phyloP scores from a whole-genome alignment of 1,284 basidiomycete genomes.

The Cutaneotrichosporon daszewskae region DNA sequence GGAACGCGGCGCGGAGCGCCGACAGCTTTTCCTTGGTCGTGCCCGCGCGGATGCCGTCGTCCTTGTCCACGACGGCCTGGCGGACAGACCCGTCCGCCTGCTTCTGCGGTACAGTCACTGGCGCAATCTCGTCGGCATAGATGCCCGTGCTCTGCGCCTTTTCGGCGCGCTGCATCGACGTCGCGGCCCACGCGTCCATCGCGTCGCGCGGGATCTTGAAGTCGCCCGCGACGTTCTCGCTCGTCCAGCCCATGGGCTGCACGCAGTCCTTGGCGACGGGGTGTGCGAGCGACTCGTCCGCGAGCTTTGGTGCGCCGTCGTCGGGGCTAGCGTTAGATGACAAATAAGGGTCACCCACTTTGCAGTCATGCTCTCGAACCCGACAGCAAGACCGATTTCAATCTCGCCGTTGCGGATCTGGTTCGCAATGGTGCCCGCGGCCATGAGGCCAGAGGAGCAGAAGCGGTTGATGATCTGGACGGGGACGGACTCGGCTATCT shows the following conservation, averaged over 20 bases:
- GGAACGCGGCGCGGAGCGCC: conserved; percentile 92
- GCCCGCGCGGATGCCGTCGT: conserved; percentile 89
- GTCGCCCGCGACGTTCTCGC: conserved; percentile 85
- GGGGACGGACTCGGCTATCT: conserved; percentile 48
- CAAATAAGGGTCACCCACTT: conserved; percentile 37
- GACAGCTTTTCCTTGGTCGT: conserved; percentile 78
- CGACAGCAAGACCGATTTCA: conserved; percentile 86
- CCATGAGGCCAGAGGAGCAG: conserved; percentile 85
- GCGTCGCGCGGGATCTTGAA: conserved; percentile 74
- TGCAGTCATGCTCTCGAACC: conserved; percentile 89
- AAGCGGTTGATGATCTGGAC: conserved; percentile 91
- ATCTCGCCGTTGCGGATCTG: conserved; percentile 79
- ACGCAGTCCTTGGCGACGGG: conserved; percentile 84
- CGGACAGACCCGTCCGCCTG: conserved; percentile 56
- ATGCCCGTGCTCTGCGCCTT: conserved; percentile 80
- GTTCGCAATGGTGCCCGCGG: conserved; percentile 65
- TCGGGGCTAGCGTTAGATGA: conserved; percentile 58
- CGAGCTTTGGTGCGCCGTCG: conserved; percentile 64
- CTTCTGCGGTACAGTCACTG: conserved; percentile 64
- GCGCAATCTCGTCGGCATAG: conserved; percentile 87
- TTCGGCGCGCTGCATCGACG: conserved; percentile 75
- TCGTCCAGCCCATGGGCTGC: conserved; percentile 94
- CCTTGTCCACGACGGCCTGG: conserved; percentile 40
- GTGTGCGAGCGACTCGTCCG: conserved; percentile 66
- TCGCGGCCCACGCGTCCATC: conserved; percentile 78